Conservation (phyloP, 805 yeast genomes). For the Ascoidea rubescens region DNA sequence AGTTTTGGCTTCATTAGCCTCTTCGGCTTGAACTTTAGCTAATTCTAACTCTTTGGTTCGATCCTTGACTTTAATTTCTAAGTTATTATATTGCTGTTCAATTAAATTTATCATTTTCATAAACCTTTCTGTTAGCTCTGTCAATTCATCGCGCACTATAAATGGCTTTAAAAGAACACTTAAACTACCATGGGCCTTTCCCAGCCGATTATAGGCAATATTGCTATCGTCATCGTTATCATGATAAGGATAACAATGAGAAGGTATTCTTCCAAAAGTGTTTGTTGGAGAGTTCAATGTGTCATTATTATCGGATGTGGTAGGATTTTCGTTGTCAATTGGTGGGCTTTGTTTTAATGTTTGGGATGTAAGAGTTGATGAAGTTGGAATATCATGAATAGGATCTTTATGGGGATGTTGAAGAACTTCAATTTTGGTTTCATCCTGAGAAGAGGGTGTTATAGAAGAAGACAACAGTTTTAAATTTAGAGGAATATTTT, state of each 20-base stretch:
- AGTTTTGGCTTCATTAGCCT: constrained; percentile 94
- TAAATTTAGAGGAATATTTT: too few relatives aligned
- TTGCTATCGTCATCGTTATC: too few relatives aligned
- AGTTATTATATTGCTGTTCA: constrained; percentile 65
- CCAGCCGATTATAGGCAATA: background rate
- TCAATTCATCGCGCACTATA: constrained; percentile 50
- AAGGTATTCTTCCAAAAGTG: too few relatives aligned
- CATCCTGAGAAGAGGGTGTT: too few relatives aligned
- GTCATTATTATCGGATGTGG: background rate
- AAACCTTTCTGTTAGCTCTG: constrained; percentile 79
- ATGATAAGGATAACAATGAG: too few relatives aligned
- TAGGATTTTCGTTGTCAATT: background rate
- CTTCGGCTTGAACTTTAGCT: constrained; percentile 80
- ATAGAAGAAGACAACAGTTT: too few relatives aligned
- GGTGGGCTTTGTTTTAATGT: too few relatives aligned
- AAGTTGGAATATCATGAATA: too few relatives aligned
- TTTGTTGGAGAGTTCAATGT: background rate
- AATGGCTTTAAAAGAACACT: background rate
- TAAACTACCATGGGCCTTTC: background rate
- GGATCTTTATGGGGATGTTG: too few relatives aligned
- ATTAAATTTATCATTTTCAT: constrained; percentile 85
- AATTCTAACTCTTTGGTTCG: constrained; percentile 82
- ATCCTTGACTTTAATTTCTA: constrained; percentile 79
- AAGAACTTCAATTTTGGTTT: too few relatives aligned
- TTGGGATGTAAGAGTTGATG: too few relatives aligned